Base-by-base conservation (phyloP, 441 rosid genomes). In the Populus hybrid region DNA sequence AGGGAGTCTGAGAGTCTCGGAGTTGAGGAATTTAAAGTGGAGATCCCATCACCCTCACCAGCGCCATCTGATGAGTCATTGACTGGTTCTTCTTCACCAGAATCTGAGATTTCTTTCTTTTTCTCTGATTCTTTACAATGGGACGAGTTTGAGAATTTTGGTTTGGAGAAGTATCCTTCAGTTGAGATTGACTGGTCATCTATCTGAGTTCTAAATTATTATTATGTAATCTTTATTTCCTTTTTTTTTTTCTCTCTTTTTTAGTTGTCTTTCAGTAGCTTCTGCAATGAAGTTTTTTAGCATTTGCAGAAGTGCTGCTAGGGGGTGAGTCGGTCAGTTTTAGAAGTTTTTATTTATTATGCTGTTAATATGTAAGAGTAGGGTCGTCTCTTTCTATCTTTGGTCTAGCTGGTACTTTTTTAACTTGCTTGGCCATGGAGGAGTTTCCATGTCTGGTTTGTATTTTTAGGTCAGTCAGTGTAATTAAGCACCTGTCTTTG, bases 111-210 rank as follows among this genome's bases (percentile, higher is more conserved):
- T 14, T 80, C 87, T 10, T 84, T 88, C 82, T 64, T 88, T 46
- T 88, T 90, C 79, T 77, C 89, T 6, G 89, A 82, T 38, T 76
- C 81, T n/a, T 77, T 82, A 0, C 80, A 78, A 34, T 83, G 90
- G 86, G 90, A 83, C 24, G 88, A 82, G 65, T 77, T 36, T 9
- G 92, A 83, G 30, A 81, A 73, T 79, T 87, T 89, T 8, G 82
- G 83, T 30, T 77, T 91, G 87, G 93, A 89, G 78, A 94, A 90
- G 82, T 88, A 2, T 71, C 98, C 95, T 18, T 94, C 98, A 0
- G 87, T 85, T 83, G 97, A 94, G 86, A 94, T 92, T 38, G 98
- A 94, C 72, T 92, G 97, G 97, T 93, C 90, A 77, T 82, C 85
- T 78, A 84, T 90, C 86, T 32, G 88, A 84, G 80, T 71, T 81